Conservation (phyloP, 2,329 filamentous ascomycete genomes). For the Aurifilum marmelostoma region DNA sequence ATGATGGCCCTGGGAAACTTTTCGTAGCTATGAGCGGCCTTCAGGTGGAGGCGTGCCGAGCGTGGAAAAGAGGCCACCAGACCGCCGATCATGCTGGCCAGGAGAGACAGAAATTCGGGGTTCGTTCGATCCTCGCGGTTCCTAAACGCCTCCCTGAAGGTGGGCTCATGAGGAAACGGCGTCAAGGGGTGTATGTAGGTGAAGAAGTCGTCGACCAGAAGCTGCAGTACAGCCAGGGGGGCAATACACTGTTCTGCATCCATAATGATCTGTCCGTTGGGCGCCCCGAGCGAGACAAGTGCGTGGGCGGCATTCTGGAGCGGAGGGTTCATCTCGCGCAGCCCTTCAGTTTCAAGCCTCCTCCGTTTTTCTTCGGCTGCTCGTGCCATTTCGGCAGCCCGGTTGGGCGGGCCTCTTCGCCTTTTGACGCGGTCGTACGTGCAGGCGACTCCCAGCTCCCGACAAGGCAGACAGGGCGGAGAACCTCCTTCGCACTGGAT, state of each 20-base stretch:
- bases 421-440: constrained; percentile 62
- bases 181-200: constrained; percentile 78
- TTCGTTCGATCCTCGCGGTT: constrained; percentile 68
- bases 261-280: constrained; percentile 42
- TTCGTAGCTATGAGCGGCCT: constrained; percentile 64
- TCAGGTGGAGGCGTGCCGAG: constrained; percentile 70
- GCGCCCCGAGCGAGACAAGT: constrained; percentile 49
- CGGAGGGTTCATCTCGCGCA: constrained; percentile 40
- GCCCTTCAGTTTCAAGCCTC: constrained; percentile 40
- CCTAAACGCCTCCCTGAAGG: constrained; percentile 71
- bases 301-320: constrained; percentile 54
- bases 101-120: constrained; percentile 68
- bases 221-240: constrained; percentile 67
- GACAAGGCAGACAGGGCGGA: constrained; percentile 60
- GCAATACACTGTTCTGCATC: constrained; percentile 70
- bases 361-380: constrained; percentile 53
- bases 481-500: constrained; percentile 55
- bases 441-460: constrained; percentile 60
- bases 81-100: constrained; percentile 74
- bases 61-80: constrained; percentile 79
- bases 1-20: constrained; percentile 70
- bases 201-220: constrained; percentile 80
- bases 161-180: constrained; percentile 79
- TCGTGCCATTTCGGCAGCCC: constrained; percentile 59
- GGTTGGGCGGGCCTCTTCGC: constrained; percentile 62